phyloP scores from a whole-genome alignment of 495 filamentous ascomycete genomes.

The Trypethelium eluteriae region DNA sequence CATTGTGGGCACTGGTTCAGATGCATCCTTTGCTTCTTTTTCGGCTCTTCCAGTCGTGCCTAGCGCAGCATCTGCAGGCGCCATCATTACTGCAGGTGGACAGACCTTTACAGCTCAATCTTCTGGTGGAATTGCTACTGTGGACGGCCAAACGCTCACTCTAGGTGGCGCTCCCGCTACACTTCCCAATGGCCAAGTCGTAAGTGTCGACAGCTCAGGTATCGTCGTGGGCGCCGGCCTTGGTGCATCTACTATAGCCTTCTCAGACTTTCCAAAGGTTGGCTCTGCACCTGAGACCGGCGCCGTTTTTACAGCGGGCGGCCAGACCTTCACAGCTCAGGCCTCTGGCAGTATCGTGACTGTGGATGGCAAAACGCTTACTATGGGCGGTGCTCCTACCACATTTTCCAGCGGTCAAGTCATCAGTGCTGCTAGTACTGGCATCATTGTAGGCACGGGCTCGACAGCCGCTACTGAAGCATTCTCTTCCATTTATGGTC shows the following conservation, averaged over 20 bases:
- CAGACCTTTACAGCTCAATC: not conserved
- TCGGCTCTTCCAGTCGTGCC: not conserved
- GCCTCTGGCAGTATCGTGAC: not conserved
- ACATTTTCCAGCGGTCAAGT: slow-evolving; percentile 2
- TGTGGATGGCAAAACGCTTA: slow-evolving; percentile 9
- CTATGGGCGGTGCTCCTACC: not conserved
- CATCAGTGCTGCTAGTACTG: not conserved
- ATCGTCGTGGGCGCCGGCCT: not conserved
- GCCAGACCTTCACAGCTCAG: slow-evolving; percentile 12
- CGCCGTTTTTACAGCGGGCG: not conserved
- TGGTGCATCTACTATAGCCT: not conserved
- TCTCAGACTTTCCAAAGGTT: not conserved
- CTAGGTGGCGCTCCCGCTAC: not conserved
- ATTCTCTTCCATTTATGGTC: not conserved
- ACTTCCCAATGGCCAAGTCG: not conserved
- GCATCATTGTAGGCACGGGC: not conserved
- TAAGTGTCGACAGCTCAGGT: not conserved
- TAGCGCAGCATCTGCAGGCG: not conserved
- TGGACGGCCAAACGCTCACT: not conserved
- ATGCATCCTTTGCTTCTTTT: not conserved
- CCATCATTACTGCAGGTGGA: not conserved
- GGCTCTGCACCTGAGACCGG: not conserved
- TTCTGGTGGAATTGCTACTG: not conserved
- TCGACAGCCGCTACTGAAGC: not conserved
- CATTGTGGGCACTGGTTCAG: not conserved